Conservation (phyloP, 1,284 basidiomycete genomes). For the Naganishia cerealis region DNA sequence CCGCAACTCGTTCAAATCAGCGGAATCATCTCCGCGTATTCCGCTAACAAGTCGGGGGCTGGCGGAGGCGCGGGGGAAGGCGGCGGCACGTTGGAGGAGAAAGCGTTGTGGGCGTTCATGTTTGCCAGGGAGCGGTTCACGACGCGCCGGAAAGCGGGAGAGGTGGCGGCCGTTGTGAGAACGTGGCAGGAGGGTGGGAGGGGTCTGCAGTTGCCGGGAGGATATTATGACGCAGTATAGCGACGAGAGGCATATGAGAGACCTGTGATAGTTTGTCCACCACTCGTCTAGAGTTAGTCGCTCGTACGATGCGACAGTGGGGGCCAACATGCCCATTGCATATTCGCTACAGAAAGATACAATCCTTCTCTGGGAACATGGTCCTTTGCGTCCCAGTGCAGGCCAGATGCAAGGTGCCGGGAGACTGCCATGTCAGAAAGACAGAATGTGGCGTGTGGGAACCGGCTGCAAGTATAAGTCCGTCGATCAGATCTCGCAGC, state of each 20-base stretch:
- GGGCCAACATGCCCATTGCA: too few species aligned
- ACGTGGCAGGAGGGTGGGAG: conserved; percentile 39
- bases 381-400: too few species aligned
- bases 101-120: conserved; percentile 41
- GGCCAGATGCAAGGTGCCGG: too few species aligned
- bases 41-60: neutral
- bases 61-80: neutral
- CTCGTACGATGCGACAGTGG: too few species aligned
- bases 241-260: neutral
- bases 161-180: conserved; percentile 33
- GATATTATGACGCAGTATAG: conserved; percentile 3
- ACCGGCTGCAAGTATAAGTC: too few species aligned
- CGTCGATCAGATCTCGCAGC: too few species aligned
- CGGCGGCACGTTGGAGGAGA: conserved; percentile 33
- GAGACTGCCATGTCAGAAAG: too few species aligned
- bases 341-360: too few species aligned
- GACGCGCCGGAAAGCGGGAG: conserved; percentile 26
- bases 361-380: too few species aligned
- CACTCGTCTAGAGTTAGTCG: too few species aligned
- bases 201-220: conserved; percentile 32
- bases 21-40: conserved; percentile 16
- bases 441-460: too few species aligned
- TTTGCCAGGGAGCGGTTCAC: conserved; percentile 37
- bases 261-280: too few species aligned
- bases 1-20: conserved; percentile 32